Base-by-base conservation (phyloP, 2,329 filamentous ascomycete species). In the Colletotrichum sp. region DNA sequence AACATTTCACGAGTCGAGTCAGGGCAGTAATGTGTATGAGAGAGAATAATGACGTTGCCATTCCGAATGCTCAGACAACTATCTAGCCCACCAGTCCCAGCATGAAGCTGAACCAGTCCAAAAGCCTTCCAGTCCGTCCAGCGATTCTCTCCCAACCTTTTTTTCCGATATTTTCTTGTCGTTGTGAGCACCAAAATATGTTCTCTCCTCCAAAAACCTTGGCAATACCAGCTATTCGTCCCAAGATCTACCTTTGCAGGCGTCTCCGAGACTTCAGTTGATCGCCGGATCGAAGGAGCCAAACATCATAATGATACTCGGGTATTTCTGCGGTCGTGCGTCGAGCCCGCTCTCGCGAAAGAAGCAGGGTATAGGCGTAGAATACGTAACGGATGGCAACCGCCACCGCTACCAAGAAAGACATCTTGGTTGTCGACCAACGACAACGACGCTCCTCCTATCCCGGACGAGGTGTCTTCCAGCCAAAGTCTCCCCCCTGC, bases 91-190 rank as follows among this genome's bases (percentile, higher is more conserved):
- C 72, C 26, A 43, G 66, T 59, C 36, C 72, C 55, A 36, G 72
- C 16, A 26, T 15, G 21, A 26, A n/a, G 34, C 65, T 36, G 34
- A 65, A 61, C 69, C 52, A 57, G 77, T 72, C 63, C 67, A 34
- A 76, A 69, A 76, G 72, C 67, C 59, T 52, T 63, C 57, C 63
- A 67, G 60, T 60, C 21, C 72, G 65, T 74, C 77, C 64, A 77
- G 75, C 69, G 72, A 74, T 76, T 48, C 70, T 70, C 72, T 43
- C 70, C 59, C 72, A 76, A 71, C 60, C 28, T 64, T 78, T 78
- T 78, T 77, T 72, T 70, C 28, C 60, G 61, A 73, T 75, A 32
- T 77, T 77, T 78, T 77, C 70, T 71, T 72, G 71, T 72, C 59
- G 67, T 68, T 78, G 75, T 76, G 74, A 76, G 64, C 59, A 52